Evolutionary conservation across 208 protist genomes (phyloP).

Genomic region (Jaenimonas drosophilae): DNA sequence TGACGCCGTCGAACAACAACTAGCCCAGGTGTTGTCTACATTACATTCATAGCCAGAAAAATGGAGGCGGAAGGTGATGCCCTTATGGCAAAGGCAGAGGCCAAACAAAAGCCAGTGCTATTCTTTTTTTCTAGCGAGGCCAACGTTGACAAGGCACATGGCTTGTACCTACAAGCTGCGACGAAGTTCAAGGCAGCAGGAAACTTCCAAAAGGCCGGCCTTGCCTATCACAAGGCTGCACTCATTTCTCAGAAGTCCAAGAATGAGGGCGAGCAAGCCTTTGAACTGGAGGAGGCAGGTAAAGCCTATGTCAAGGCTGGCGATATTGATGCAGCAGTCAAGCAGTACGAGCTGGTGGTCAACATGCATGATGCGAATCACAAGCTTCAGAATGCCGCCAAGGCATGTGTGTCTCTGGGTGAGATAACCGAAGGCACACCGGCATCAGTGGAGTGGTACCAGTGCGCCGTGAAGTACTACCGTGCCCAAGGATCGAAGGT

Average conservation of each 20-base stretch:
- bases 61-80: constrained; percentile 63
- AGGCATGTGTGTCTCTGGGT: constrained; percentile 25
- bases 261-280: constrained; percentile 44
- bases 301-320: constrained; percentile 40
- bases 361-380: constrained; percentile 55
- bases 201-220: constrained; percentile 57
- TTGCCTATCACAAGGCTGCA: constrained; percentile 56
- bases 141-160: constrained; percentile 22
- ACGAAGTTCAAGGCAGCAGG: constrained; percentile 76
- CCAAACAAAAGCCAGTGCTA: too few species aligned
- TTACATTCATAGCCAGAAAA: neutral
- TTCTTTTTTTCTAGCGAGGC: neutral
- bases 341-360: constrained; percentile 28
- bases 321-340: constrained; percentile 21
- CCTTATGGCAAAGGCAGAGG: constrained; percentile 63
- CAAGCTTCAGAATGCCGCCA: constrained; percentile 15
- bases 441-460: constrained; percentile 56
- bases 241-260: constrained; percentile 61
- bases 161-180: constrained; percentile 64
- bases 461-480: constrained; percentile 59
- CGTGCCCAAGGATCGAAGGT: constrained; percentile 54
- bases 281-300: constrained; percentile 62
- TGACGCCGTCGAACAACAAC: too few species aligned
- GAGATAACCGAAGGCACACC: constrained; percentile 35
- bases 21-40: neutral